A percentile compares a stretch with the other conserved stretches of the same genome.
These are phyloP conservation scores for Neopestalotiopsis clavispora DNA, from an alignment of 2,329 filamentous ascomycete genomes.

Conservation along the genomic window DNA sequence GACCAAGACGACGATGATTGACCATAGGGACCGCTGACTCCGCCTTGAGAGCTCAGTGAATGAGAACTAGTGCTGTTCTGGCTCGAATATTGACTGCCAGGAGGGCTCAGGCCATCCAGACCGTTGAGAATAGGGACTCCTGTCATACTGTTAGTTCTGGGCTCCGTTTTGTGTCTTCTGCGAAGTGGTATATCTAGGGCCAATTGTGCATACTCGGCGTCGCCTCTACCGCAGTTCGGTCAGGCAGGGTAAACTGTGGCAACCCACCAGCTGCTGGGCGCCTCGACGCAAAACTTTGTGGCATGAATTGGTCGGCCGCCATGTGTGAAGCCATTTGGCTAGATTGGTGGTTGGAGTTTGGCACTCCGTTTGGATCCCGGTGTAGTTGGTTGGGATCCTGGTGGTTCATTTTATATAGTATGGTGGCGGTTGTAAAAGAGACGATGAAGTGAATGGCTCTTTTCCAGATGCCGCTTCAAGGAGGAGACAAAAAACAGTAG, in stretches of 20 bases:
- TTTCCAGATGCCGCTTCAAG: not conserved
- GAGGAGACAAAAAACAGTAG: too few species aligned
- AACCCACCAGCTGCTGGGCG: slow-evolving; percentile 72
- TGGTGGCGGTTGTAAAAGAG: not conserved
- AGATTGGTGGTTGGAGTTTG: slow-evolving; percentile 1
- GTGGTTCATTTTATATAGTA: not conserved
- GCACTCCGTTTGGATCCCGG: not conserved
- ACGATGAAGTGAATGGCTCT: not conserved
- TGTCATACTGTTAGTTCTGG: slow-evolving; percentile 44
- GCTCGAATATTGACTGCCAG: slow-evolving; percentile 54
- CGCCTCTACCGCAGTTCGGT: slow-evolving; percentile 36
- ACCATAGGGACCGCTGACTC: slow-evolving; percentile 53
- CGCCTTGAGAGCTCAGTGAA: slow-evolving; percentile 53
- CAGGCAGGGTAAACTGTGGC: slow-evolving; percentile 47
- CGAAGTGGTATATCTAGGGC: slow-evolving; percentile 4
- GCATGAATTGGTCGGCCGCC: slow-evolving; percentile 28
- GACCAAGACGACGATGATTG: slow-evolving; percentile 63
- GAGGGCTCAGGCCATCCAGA: slow-evolving; percentile 64
- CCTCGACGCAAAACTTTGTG: slow-evolving; percentile 68
- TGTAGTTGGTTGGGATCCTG: not conserved
- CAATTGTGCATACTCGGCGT: slow-evolving; percentile 40
- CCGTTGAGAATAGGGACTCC: slow-evolving; percentile 43
- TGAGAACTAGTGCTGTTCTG: slow-evolving; percentile 64
- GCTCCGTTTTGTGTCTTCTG: not conserved
- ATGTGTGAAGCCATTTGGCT: not conserved